Conservation (phyloP, 768 basidiomycete genomes). For the Basidioascus undulatus region DNA sequence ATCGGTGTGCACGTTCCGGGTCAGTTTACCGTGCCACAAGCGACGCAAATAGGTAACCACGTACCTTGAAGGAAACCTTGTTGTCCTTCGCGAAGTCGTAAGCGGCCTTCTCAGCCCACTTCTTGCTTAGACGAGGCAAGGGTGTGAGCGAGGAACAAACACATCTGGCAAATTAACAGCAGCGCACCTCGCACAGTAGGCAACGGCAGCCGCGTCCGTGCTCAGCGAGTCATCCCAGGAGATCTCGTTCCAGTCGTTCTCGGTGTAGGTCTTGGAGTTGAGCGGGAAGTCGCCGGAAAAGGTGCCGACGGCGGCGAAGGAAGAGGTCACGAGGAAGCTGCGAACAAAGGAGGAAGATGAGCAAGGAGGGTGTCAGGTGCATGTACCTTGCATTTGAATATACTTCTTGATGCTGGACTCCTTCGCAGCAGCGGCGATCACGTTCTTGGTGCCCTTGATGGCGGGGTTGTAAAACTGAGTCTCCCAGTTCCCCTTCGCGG, state of each 20-base stretch:
- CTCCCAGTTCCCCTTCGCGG: constrained; percentile 9
- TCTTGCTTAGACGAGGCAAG: constrained; percentile 7
- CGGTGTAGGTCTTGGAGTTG: constrained; percentile 10
- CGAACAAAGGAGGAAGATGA: too few relatives aligned
- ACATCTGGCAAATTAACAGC: not conserved
- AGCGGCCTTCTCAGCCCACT: constrained; percentile 12
- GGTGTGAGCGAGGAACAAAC: not conserved
- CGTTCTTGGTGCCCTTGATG: constrained; percentile 11
- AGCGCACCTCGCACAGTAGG: too few relatives aligned
- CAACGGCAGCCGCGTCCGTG: too few relatives aligned
- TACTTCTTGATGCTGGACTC: constrained; percentile 11
- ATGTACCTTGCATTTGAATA: too few relatives aligned
- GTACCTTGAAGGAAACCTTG: constrained; percentile 8
- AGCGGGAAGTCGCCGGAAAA: constrained; percentile 2
- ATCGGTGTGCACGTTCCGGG: too few relatives aligned
- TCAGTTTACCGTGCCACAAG: too few relatives aligned
- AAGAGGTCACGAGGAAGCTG: constrained; percentile 9
- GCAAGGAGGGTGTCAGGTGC: too few relatives aligned
- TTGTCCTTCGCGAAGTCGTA: constrained; percentile 5
- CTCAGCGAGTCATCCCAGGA: constrained; percentile 10
- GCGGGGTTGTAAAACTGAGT: constrained; percentile 11
- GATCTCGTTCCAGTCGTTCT: constrained; percentile 13
- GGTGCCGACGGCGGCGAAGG: constrained; percentile 10
- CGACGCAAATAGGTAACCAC: too few relatives aligned
- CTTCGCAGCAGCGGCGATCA: constrained; percentile 13